phyloP scores from a whole-genome alignment of 345 rosid genomes.

The Euphorbia tirucalli region DNA sequence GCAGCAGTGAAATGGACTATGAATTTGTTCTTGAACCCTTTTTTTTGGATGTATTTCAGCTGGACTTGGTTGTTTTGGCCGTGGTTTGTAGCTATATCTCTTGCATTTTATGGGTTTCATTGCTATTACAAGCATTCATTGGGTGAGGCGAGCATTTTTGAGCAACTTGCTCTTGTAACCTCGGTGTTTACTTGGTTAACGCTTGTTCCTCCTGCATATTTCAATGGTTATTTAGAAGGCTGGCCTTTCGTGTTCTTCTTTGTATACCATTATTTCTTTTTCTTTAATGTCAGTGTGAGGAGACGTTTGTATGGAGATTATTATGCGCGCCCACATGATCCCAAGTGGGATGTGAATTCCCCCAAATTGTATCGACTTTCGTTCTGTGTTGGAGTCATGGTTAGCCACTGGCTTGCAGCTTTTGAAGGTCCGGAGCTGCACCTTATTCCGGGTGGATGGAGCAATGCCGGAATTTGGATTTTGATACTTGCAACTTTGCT shows the following conservation, averaged over 20 bases:
- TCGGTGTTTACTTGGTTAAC: constrained; percentile 81
- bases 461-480: constrained; percentile 67
- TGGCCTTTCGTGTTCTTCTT: constrained; percentile 89
- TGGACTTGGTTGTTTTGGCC: constrained; percentile 98
- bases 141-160: constrained; percentile 62
- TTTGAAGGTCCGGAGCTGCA: constrained; percentile 91
- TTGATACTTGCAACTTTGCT: constrained; percentile 55
- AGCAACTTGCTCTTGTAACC: constrained; percentile 75
- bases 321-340: constrained; percentile 56
- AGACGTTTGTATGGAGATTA: constrained; percentile 79
- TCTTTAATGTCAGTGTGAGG: constrained; percentile 74
- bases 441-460: constrained; percentile 64
- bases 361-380: constrained; percentile 54
- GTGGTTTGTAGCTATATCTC: constrained; percentile 61
- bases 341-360: constrained; percentile 74
- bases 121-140: constrained; percentile 55
- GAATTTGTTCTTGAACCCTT: constrained; percentile 53
- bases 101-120: constrained; percentile 57
- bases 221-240: constrained; percentile 83
- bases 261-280: constrained; percentile 84
- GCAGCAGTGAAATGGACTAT: constrained; percentile 58
- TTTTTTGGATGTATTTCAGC: constrained; percentile 92
- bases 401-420: constrained; percentile 84
- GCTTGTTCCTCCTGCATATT: constrained; percentile 74
- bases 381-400: constrained; percentile 58